Evolutionary conservation across 371 early-diverging fungal species (phyloP).

Genomic region (Syncephalis fuscata): DNA sequence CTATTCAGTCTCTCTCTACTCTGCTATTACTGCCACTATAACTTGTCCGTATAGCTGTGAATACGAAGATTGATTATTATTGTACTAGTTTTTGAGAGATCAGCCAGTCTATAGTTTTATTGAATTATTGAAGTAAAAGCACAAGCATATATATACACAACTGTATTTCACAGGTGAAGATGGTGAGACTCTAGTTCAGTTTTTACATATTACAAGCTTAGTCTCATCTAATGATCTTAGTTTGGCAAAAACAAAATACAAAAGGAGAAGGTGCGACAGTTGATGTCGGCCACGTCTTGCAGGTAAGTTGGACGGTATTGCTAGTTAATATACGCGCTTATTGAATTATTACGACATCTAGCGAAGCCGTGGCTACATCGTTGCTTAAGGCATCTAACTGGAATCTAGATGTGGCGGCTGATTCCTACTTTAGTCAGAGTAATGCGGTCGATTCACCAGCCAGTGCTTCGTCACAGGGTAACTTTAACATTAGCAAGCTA

Average conservation of each 20-base stretch:
- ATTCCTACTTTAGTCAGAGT: constrained; percentile 29
- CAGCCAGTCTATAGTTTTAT: no score
- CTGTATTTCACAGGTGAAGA: no score
- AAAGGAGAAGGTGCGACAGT: constrained; percentile 25
- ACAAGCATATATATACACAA: no score
- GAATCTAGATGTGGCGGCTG: constrained; percentile 48
- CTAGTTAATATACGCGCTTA: neutral
- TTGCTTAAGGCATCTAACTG: constrained; percentile 33
- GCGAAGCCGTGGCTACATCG: constrained; percentile 30
- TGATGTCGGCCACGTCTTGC: constrained; percentile 25
- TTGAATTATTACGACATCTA: constrained; percentile 7
- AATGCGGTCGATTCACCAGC: neutral
- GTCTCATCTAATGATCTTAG: no score
- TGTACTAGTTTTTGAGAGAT: no score
- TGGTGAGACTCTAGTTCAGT: no score
- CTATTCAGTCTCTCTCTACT: no score
- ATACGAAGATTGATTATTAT: no score
- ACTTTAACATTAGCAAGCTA: constrained; percentile 13
- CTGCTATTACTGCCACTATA: no score
- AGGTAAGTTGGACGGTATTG: constrained; percentile 14
- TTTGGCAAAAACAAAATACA: constrained; percentile 5
- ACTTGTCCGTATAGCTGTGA: no score
- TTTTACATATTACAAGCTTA: no score
- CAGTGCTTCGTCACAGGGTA: neutral
- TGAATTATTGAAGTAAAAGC: no score